Base-by-base conservation (phyloP, 2,329 filamentous ascomycete species). In the Botrytis sinoallii region DNA sequence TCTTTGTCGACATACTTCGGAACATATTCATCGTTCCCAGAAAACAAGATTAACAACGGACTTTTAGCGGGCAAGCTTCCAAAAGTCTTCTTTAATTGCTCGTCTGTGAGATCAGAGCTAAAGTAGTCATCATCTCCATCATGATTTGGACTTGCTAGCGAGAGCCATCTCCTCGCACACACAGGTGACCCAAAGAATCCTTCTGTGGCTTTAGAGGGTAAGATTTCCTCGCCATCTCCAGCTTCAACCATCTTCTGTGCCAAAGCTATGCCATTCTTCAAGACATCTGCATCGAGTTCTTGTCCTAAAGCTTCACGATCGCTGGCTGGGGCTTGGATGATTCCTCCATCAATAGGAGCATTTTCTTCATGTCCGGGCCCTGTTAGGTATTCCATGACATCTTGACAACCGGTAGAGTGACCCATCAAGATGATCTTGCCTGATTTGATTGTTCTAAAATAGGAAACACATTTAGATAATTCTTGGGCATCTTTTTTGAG, bases 341-440 rank as follows among this genome's bases (percentile, higher is more conserved):
- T 88, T 0, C 85, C 86, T 29, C 89, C 91, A 66, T 91, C 85
- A 18, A 93, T 83, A 0, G 74, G 72, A 0, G 85, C 83, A 7
- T 87, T 82, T 10, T 77, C 75, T 65, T 78, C 75, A 46, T 77
- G 74, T n/a, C 76, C 77, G 3, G 75, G n/a, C 35, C 80, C 80
- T 12, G 78, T 80, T 8, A 91, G 80, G 76, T 92, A 93, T 77
- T 91, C 88, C 82, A 92, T 86, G 20, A 89, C 85, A 79, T 92
- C 90, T 81, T 93, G 91, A 77, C 88, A 91, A 0, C 91, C 91
- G 0, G 91, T 93, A 2, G 88, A 90, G 77, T 92, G 90, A 3
- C 91, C 91, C 88, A 93, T 90, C 22, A 92, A 81, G 40, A 91
- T 88, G n/a, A 92, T 81, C 71, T 89, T 90, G 1, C 84, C 84